Percentiles rank a stretch among this genome's conserved stretches.
phyloP scores from a whole-genome alignment of 352 stramenopile genomes.

The Globisporangium yorkense region DNA sequence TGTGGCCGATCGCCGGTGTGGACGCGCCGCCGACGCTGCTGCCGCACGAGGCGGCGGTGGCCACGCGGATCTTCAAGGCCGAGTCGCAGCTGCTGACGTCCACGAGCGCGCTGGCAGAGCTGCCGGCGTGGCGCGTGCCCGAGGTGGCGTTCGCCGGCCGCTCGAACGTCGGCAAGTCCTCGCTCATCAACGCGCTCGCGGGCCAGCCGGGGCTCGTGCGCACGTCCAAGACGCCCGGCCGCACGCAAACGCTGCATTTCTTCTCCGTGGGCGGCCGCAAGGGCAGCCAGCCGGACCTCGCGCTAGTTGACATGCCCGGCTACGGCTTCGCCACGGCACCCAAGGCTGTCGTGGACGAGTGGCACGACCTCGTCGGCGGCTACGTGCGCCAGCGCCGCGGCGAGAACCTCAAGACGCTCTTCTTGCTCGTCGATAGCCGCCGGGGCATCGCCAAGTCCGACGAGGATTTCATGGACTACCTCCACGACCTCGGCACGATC shows the following conservation, averaged over 20 bases:
- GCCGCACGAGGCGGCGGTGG: slow-evolving; percentile 55
- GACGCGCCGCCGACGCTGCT: slow-evolving; percentile 38
- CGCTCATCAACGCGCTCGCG: slow-evolving; percentile 83
- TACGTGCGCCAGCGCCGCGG: slow-evolving; percentile 63
- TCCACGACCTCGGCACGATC: slow-evolving; percentile 70
- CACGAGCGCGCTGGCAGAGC: slow-evolving; percentile 39
- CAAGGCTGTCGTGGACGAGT: slow-evolving; percentile 67
- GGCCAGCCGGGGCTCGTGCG: slow-evolving; percentile 56
- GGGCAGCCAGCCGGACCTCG: slow-evolving; percentile 54
- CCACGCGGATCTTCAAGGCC: slow-evolving; percentile 54
- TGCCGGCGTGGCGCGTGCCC: slow-evolving; percentile 63
- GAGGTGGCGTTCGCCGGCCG: slow-evolving; percentile 84
- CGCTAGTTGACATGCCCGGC: slow-evolving; percentile 83
- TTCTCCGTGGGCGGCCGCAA: slow-evolving; percentile 74
- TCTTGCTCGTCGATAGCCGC: slow-evolving; percentile 75
- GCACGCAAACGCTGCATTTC: slow-evolving; percentile 79
- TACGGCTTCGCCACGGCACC: slow-evolving; percentile 81
- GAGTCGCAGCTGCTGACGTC: slow-evolving; percentile 67
- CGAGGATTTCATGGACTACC: slow-evolving; percentile 84
- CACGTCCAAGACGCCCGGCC: slow-evolving; percentile 84
- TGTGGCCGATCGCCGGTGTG: slow-evolving; percentile 58
- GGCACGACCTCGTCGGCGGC: slow-evolving; percentile 73
- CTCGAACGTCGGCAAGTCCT: slow-evolving; percentile 88
- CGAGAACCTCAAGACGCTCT: slow-evolving; percentile 68
- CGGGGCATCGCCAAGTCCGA: slow-evolving; percentile 74